These are phyloP conservation scores for Lachnellula hyalina DNA, from an alignment of 2,329 filamentous ascomycete genomes.

Conservation along the genomic window DNA sequence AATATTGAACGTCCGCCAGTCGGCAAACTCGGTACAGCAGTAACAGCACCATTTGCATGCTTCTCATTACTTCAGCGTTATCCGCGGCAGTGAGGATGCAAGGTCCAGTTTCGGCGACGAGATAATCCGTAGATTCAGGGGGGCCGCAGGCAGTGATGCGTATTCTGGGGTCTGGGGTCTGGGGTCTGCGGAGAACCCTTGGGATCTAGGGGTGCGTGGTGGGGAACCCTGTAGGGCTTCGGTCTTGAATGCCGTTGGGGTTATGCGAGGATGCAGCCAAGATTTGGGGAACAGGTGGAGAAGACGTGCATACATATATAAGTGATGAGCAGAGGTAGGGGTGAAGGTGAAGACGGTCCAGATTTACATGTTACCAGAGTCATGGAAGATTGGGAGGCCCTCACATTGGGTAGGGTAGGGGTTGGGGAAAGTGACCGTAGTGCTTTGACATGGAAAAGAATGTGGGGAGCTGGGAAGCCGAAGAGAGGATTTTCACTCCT, in stretches of 20 bases:
- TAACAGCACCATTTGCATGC: background rate
- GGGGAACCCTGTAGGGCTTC: background rate
- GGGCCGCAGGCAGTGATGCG: background rate
- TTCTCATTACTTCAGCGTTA: background rate
- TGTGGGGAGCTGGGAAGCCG: background rate
- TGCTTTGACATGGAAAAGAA: constrained; percentile 3
- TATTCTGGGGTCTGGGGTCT: background rate
- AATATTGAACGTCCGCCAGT: background rate
- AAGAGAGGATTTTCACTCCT: background rate
- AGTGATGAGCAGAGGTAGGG: background rate
- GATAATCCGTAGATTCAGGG: constrained; percentile 8
- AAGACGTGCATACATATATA: constrained; percentile 1
- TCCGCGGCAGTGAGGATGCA: background rate
- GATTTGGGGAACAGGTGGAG: background rate
- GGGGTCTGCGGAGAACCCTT: background rate
- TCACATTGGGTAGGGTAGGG: constrained; percentile 2
- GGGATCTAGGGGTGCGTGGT: background rate
- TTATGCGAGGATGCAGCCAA: constrained; percentile 13
- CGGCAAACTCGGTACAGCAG: constrained; percentile 7
- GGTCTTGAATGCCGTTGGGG: constrained; percentile 12
- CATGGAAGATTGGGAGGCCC: constrained; percentile 1
- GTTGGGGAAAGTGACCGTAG: background rate
- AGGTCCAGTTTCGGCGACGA: constrained; percentile 1
- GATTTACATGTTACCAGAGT: constrained; percentile 7
- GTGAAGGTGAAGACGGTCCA: background rate